phyloP scores from a whole-genome alignment of 1,284 basidiomycete genomes.

The Anthracocystis walkeri region DNA sequence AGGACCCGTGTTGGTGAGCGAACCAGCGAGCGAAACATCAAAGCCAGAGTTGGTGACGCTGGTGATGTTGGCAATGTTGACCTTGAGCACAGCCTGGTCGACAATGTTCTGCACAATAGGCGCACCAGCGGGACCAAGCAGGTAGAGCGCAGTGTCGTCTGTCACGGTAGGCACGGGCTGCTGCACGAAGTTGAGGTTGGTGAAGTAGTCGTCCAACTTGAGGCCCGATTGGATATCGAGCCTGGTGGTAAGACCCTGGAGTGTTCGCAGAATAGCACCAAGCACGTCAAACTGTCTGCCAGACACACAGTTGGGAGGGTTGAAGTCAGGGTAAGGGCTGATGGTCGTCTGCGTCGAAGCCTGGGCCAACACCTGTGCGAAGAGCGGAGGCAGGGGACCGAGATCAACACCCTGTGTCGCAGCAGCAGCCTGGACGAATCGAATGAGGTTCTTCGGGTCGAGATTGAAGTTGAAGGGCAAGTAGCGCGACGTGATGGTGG shows the following conservation, averaged over 20 bases:
- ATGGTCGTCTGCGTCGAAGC: conserved; percentile 76
- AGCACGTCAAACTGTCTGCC: conserved; percentile 72
- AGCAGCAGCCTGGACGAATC: conserved; percentile 75
- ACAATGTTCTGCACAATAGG: conserved; percentile 79
- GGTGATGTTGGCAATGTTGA: conserved; percentile 77
- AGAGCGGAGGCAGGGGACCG: conserved; percentile 76
- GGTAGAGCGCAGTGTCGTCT: conserved; percentile 77
- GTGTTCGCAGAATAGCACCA: conserved; percentile 76
- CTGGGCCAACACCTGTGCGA: conserved; percentile 75
- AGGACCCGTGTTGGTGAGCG: conserved; percentile 63
- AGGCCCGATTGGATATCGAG: conserved; percentile 69
- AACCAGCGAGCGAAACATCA: conserved; percentile 70
- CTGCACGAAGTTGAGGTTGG: conserved; percentile 77
- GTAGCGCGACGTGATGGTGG: conserved; percentile 75
- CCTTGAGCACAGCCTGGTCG: conserved; percentile 74
- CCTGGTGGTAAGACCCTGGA: conserved; percentile 76
- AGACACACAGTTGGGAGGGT: conserved; percentile 73
- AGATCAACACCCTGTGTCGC: conserved; percentile 75
- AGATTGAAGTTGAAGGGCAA: conserved; percentile 78
- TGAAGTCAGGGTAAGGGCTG: conserved; percentile 71
- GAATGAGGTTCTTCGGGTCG: conserved; percentile 76
- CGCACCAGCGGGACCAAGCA: conserved; percentile 75
- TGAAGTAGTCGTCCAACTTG: conserved; percentile 70
- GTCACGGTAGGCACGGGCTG: conserved; percentile 76
- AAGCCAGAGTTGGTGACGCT: conserved; percentile 68